A percentile compares a stretch with the other conserved stretches of the same genome.
These are phyloP conservation scores for Gossypium gossypioides DNA, from an alignment of 441 rosid genomes.

Conservation along the genomic window DNA sequence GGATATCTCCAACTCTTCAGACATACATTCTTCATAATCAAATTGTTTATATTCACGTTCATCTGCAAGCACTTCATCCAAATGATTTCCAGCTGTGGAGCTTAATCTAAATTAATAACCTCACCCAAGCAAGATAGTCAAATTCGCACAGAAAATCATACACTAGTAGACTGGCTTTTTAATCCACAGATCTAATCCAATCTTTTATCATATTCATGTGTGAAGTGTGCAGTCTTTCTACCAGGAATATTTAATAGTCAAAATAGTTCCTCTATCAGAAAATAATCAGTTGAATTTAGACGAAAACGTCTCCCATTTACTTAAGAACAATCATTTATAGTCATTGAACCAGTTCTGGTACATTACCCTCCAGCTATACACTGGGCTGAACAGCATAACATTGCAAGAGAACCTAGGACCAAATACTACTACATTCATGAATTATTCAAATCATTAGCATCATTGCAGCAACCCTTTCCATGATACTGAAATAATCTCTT, in stretches of 20 bases:
- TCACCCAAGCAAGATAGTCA: not conserved
- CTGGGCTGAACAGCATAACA: not conserved
- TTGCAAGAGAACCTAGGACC: not conserved
- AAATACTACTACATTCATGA: conserved; percentile 1
- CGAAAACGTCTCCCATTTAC: not conserved
- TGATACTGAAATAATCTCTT: not conserved
- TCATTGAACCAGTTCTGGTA: not conserved
- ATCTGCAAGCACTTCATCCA: not conserved
- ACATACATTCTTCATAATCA: not conserved
- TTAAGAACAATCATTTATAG: not conserved
- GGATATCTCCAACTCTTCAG: not conserved
- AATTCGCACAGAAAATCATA: not conserved
- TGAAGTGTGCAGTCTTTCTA: conserved; percentile 1
- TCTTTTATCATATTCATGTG: not conserved
- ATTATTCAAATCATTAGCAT: conserved; percentile 2
- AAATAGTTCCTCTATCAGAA: not conserved
- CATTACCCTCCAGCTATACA: not conserved
- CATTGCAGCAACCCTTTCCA: not conserved
- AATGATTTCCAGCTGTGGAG: not conserved
- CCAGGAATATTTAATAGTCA: not conserved
- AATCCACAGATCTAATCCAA: not conserved
- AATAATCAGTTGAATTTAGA: not conserved
- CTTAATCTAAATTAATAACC: not conserved
- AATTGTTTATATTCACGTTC: not conserved
- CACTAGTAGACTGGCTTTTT: not conserved